Evolutionary conservation across 1,284 basidiomycete genomes (phyloP).

Genomic region (Apiotrichum veenhuisii): DNA sequence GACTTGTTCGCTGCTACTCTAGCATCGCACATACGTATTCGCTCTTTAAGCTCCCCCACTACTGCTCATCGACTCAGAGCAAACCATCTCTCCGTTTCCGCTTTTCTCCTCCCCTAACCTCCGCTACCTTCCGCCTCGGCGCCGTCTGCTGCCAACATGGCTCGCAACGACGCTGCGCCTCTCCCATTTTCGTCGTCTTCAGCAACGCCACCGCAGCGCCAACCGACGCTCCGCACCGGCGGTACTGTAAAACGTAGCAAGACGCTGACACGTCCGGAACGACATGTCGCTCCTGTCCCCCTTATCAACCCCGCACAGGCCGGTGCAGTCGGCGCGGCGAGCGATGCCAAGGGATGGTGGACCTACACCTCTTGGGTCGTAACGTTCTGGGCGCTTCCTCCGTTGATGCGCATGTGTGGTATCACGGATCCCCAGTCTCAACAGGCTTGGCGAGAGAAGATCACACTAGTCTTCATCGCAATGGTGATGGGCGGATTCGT

Average conservation of each 20-base stretch:
- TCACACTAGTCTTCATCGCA: constrained; percentile 85
- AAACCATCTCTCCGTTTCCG: too few species aligned
- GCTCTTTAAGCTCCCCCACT: too few species aligned
- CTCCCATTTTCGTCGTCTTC: constrained; percentile 39
- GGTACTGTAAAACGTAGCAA: constrained; percentile 63
- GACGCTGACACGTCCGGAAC: constrained; percentile 93
- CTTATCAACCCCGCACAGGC: constrained; percentile 68
- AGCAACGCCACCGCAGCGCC: constrained; percentile 33
- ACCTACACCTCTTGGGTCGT: constrained; percentile 70
- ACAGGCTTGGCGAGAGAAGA: constrained; percentile 98
- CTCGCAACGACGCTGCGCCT: constrained; percentile 34
- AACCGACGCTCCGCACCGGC: constrained; percentile 17
- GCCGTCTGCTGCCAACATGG: constrained; percentile 5
- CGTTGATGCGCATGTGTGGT: constrained; percentile 68
- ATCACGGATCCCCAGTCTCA: constrained; percentile 71
- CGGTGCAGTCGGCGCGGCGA: constrained; percentile 47
- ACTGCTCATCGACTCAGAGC: too few species aligned
- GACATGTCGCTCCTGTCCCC: constrained; percentile 85
- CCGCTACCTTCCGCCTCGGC: neutral
- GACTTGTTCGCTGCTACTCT: too few species aligned
- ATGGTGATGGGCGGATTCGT: constrained; percentile 70
- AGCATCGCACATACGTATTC: too few species aligned
- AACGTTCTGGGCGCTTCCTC: constrained; percentile 86
- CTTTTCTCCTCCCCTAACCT: neutral
- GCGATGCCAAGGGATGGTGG: constrained; percentile 64